Evolutionary conservation across 345 rosid genomes (phyloP), one percentile per base, ranked within the genome.

Genomic region (Populus tremula): DNA sequence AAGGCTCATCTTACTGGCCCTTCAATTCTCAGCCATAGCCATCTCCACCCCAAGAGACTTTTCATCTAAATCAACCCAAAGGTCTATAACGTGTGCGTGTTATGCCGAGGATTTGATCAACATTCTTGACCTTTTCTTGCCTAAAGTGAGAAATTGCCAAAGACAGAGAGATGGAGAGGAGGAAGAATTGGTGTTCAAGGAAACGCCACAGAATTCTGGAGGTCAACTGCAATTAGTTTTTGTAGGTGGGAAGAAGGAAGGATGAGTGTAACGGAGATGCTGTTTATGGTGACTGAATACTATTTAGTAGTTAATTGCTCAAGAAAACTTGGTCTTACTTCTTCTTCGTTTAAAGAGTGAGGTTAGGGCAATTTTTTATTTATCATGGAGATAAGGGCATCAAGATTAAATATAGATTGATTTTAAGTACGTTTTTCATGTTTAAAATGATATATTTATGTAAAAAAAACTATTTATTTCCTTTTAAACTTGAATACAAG

Each of bases 1-100:
- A 17, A 72, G 67, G 43, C 69, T 68, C 81, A 75, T 77, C 80
- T 71, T 72, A 64, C 64, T 49, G 29, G 23, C 75, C 36, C 38
- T 33, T 64, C 76, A 63, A 18, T 11, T 54, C 59, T 62, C 69
- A 56, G 61, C 74, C 54, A 41, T 29, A 17, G 9, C 64, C 70
- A 6, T 20, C 65, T 72, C 61, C 74, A 56, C 16, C 3, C 41
- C 77, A 56, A 69, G 27, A 43, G 73, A 76, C 38, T 31, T 73
- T 33, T 75, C 78, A 78, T 79, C 76, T 59, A 71, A 66, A 56
- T 29, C 79, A 71, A 62, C 3, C 71, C 67, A 5, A 16, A 69
- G 21, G 29, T 16, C 25, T 61, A 10, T 31, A 7, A 2, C 10
- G 5, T 7, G 0, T 49, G 41, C 18, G 18, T 38, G 7, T 41